Evolutionary conservation across 129 eudicot species (phyloP), one percentile per base, ranked within the genome.

Genomic region (Chrysanthemum seticuspe): DNA sequence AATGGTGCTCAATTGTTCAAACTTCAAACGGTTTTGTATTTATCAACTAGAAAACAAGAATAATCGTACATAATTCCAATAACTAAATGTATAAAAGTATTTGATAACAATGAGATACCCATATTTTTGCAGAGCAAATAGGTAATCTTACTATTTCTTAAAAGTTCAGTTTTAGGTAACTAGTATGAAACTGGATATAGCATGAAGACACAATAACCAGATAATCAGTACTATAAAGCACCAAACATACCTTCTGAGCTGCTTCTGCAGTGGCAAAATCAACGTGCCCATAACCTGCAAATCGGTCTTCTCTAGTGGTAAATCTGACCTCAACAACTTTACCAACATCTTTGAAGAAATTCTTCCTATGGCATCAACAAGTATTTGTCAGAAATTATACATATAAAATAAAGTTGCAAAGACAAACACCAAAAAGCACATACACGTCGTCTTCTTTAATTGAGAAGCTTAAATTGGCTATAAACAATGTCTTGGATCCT

Each of bases 261-360:
- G 54, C 87, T 75, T 87, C 95, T 3, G 77, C 68, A 10, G 95
- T 78, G 55, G 82, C 79, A 80, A 92, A 87, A 62, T 89, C 91
- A 72, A 93, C 85, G 66, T 87, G 96, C 48, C 85, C 95, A 74
- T 72, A 81, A 53, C 95, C 96, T 70, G 77, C 88, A 79, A 93
- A 87, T 47, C 29, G 48, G n/a, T 86, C 86, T 14, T 85, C 91
- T 52, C 40, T 70, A 61, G 61, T 54, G 10, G 87, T 78, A 66
- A 92, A 87, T 68, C 86, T 89, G 13, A 87, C 74, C 3, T 84
- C 83, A 36, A 73, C 79, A 78, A 93, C 50, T 76, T 87, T 86
- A 25, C 96, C 96, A 55, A 59, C 84, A 58, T 71, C 72, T 72
- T 89, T 81, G 76, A 87, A 89, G 68, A 87, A 87, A 25, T 66